Evolutionary conservation across 805 yeast genomes (phyloP).

Genomic region (Cyberlindnera euphorbiae): DNA sequence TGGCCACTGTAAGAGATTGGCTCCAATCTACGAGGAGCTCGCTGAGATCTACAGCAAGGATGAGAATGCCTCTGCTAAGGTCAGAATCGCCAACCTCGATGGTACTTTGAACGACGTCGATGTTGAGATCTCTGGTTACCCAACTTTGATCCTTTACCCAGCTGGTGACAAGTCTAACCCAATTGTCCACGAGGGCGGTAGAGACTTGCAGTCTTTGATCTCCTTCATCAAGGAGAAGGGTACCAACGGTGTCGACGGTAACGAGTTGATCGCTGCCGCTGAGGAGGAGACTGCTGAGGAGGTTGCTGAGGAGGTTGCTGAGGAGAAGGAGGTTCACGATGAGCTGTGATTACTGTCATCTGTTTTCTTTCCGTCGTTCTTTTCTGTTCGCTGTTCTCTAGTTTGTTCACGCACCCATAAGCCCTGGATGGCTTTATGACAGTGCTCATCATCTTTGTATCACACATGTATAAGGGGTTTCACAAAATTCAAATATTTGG

Average conservation of each 20-base stretch:
- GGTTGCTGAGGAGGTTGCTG: constrained; percentile 8
- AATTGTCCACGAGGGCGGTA: constrained; percentile 59
- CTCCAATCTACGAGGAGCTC: constrained; percentile 84
- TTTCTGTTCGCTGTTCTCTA: too few species aligned
- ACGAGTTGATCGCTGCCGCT: constrained; percentile 28
- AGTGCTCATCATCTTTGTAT: too few species aligned
- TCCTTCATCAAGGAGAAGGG: constrained; percentile 70
- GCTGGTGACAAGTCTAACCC: constrained; percentile 73
- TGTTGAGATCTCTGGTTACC: constrained; percentile 82
- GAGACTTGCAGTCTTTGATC: constrained; percentile 69
- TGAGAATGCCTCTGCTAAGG: constrained; percentile 43
- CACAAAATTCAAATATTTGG: too few species aligned
- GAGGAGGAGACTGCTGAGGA: constrained; percentile 17
- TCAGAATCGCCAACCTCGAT: constrained; percentile 80
- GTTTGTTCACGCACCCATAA: too few species aligned
- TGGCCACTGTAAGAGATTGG: constrained; percentile 90
- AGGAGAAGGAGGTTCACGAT: constrained; percentile 11
- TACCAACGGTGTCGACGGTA: constrained; percentile 54
- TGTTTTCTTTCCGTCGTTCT: too few species aligned
- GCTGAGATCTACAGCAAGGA: constrained; percentile 62
- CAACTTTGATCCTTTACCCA: constrained; percentile 87
- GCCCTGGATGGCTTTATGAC: neutral
- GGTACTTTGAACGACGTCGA: constrained; percentile 87
- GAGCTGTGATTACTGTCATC: constrained; percentile 7
- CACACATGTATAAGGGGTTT: too few species aligned